Evolutionary conservation across 164 flowering plant species (phyloP), one percentile per base, ranked within the genome.

Genomic region (Annona squamosa): DNA sequence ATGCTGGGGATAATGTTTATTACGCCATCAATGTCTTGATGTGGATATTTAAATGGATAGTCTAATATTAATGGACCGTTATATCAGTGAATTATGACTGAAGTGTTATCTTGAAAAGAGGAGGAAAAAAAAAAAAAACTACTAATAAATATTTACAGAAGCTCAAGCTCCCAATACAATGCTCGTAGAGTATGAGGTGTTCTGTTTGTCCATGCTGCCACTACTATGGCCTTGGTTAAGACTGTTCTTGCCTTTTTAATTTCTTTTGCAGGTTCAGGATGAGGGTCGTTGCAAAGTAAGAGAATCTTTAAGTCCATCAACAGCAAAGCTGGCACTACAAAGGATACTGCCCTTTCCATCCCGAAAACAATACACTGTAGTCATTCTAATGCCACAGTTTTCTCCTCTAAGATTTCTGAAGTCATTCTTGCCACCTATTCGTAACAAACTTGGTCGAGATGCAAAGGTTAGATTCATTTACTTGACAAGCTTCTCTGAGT

Each of bases 301-400:
- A 79, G 74, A 80, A 48, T 78, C 83, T 48, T 77, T 94, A 70
- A 79, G 84, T 69, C 92, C 95, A 69, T 71, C 70, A 72, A 83
- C 92, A n/a, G 91, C 88, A 41, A 90, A 91, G 82, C 76, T 70
- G 70, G 91, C 91, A 70, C 75, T 90, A 52, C 83, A 86, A 79
- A 83, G 91, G 64, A 83, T 91, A 74, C 75, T 94, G 43, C 95
- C 98, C 19, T 87, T 77, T 71, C 98, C 95, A 52, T 94, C 97
- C 86, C 87, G 79, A 75, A 87, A 84, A 48, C 92, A 92, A 84
- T 92, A 89, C 77, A 92, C 91, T 65, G 90, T 81, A 43, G 97
- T 94, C 66, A 87, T 91, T 78, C 79, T 92, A n/a, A 86, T 90
- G 94, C 98, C 98, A 42, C 87, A 77, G 72, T 77, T 64, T 12